Conservation (phyloP, 257 asterid genomes). For the Euphrasia confusa region DNA sequence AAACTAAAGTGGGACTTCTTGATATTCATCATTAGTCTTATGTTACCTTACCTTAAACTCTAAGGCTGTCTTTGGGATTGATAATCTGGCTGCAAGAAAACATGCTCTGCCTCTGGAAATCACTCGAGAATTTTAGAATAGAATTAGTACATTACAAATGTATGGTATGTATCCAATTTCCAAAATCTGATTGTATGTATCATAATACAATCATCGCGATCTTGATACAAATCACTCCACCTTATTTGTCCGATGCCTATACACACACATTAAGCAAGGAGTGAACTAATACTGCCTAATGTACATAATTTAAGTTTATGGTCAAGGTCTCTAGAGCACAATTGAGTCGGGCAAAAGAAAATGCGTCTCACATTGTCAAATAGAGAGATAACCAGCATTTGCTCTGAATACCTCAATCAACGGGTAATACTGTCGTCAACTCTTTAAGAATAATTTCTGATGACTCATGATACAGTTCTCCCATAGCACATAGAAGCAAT, state of each 20-base stretch:
- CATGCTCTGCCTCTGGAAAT: too few relatives aligned
- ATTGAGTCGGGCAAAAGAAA: conserved; percentile 9
- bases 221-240: conserved; percentile 6
- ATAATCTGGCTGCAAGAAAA: too few relatives aligned
- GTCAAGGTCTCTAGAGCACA: neutral
- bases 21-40: too few relatives aligned
- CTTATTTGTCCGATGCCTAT: conserved; percentile 15
- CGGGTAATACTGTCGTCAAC: neutral
- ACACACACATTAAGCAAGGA: conserved; percentile 23
- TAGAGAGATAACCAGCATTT: neutral
- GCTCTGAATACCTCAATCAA: neutral
- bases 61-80: too few relatives aligned
- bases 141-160: too few relatives aligned
- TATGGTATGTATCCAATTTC: neutral
- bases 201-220: neutral
- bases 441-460: neutral
- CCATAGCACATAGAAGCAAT: conserved; percentile 83
- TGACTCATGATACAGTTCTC: conserved; percentile 60
- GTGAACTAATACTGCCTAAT: conserved; percentile 14
- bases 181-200: conserved; percentile 19
- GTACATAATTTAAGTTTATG: conserved; percentile 4
- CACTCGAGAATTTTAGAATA: too few relatives aligned
- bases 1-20: too few relatives aligned
- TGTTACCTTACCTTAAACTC: too few relatives aligned
- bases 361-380: neutral